Conservation (phyloP, 208 protist genomes). For the Leishmania turanica region DNA sequence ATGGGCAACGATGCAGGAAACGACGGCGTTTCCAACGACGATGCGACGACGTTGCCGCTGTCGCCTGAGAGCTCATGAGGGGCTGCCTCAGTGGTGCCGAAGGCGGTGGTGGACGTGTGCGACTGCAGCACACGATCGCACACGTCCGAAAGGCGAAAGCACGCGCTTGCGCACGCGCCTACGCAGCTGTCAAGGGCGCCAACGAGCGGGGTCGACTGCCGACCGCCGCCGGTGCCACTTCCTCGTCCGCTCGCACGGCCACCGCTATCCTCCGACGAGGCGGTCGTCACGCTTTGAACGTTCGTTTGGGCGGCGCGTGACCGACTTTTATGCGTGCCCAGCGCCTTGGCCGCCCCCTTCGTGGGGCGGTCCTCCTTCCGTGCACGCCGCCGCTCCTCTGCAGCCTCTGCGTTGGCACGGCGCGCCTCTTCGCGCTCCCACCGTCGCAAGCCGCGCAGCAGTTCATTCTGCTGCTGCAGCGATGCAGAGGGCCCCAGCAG, state of each 20-base stretch:
- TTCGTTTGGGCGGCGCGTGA: not conserved
- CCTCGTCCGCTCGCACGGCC: not conserved
- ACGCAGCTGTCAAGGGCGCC: not conserved
- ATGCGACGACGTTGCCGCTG: not conserved
- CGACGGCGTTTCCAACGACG: not conserved
- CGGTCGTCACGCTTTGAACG: not conserved
- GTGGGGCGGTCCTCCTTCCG: not conserved
- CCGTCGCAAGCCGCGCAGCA: constrained; percentile 65
- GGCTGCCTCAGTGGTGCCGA: too few species aligned
- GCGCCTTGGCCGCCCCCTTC: not conserved
- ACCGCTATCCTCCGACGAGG: not conserved
- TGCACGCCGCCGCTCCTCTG: constrained; percentile 14
- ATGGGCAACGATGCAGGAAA: not conserved
- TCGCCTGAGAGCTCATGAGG: not conserved
- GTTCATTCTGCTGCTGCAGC: constrained; percentile 54
- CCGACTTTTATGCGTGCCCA: not conserved
- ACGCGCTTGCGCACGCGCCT: not conserved
- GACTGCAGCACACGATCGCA: not conserved
- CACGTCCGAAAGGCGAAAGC: not conserved
- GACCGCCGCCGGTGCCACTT: not conserved
- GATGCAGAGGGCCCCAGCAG: constrained; percentile 66
- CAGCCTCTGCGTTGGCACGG: constrained; percentile 8
- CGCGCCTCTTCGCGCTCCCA: constrained; percentile 31
- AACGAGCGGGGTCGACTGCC: not conserved
- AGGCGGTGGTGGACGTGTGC: not conserved